Base-by-base conservation (phyloP, 371 early-diverging fungal genomes). In the Massospora cicadina region DNA sequence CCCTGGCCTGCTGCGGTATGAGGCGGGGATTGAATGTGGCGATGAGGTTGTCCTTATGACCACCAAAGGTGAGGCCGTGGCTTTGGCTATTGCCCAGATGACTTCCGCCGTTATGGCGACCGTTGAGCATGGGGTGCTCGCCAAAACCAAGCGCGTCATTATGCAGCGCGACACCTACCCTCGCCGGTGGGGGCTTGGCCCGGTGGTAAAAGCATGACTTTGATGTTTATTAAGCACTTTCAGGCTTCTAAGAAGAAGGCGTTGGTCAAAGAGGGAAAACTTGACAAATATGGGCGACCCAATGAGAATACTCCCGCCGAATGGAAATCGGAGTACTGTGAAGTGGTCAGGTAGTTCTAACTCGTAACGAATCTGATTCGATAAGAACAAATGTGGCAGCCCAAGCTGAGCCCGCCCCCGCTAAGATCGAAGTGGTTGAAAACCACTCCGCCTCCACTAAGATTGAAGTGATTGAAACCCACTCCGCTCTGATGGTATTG, bases 131-230 rank as follows among this genome's bases (percentile, higher is more conserved):
- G 95, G 95, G 56, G 90, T 97, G 27, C 96, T 99, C 63, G 91
- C 95, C 71, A 93, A 94, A 81, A 95, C 98, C 72, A 98, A 98
- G 86, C 87, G 99, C 72, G 99, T 99, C 57, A 98, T 99, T 68
- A 99, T 99, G 99, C 99, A 99, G 76, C 91, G 98, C 67, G 98
- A 95, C 76, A 92, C 98, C 13, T 99, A 99, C 75, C 96, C 96
- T 58, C 86, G 93, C 63, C 81, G 87, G 65, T 99, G 98, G 98
- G 98, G 99, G 30, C 77, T 97, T 70, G 98, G 98, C 59, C 95
- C 96, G 32, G 83, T 87, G 70, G 68, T 67, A 30, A 59, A n/a
- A 1, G 53, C 2, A 31, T 55, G 27, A 10, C 24, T 1, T 28
- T 53, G 1, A 25, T 64, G 2, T 55, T 53, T n/a, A 26, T 0